Base-by-base conservation (phyloP, 1,284 basidiomycete genomes). In the Papiliotrema terrestris region DNA sequence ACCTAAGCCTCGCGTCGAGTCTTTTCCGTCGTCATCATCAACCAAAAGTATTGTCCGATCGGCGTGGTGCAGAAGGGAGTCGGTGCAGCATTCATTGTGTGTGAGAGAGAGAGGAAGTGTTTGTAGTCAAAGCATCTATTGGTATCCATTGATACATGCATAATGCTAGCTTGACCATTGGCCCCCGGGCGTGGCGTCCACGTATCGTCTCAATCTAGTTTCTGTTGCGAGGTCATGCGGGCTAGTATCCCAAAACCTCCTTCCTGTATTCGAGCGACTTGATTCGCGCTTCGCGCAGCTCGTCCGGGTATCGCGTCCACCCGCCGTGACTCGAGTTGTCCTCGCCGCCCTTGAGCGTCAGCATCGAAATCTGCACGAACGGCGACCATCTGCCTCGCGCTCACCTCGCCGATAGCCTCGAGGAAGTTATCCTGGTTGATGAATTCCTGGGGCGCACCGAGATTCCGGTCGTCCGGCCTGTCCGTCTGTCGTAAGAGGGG, bases 361-460 rank as follows among this genome's bases (percentile, higher is more conserved):
- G 29, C n/a, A n/a, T n/a, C n/a, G n/a, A n/a, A n/a, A n/a, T n/a
- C n/a, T n/a, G n/a, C n/a, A n/a, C n/a, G n/a, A n/a, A n/a, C n/a
- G n/a, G n/a, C n/a, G n/a, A n/a, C n/a, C 41, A 20, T 42, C 41
- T n/a, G 41, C 39, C 6, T 11, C 11, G 13, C n/a, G 52, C 58
- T n/a, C 37, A 57, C 59, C 54, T 64, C 62, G 52, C 62, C 62
- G 32, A 64, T 64, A 8, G 62, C 62, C 25, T 37, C n/a, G 2
- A 64, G 53, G 57, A 60, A 64, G 4, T 51, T 51, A 49, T 64
- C 62, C 58, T 60, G 58, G 44, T 61, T 64, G 45, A 60, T 52
- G 29, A 58, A 64, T 50, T 64, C 62, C 8, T 48, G 48, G 38
- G 58, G 50, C 29, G 29, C 55, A 38, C 62, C 60, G 25, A 64